A percentile compares a stretch with the other conserved stretches of the same genome.
Conservation (phyloP, 192 early-diverging fungal genomes). For the Funneliformis geosporum region DNA sequence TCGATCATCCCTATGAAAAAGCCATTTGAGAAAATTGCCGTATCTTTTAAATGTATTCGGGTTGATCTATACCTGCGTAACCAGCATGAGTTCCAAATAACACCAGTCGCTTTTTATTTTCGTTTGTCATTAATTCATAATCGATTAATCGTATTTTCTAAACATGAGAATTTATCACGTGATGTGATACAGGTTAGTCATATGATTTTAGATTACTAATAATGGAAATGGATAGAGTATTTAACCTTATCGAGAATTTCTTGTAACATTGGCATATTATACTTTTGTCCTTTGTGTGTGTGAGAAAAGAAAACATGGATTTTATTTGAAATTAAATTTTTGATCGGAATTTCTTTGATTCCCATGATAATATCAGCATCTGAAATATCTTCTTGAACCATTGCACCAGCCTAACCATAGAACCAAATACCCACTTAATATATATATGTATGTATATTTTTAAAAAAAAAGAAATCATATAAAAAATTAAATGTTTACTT, state of each 20-base stretch:
- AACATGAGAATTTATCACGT: background rate
- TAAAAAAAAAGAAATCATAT: background rate
- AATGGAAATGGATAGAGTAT: background rate
- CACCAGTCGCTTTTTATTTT: constrained; percentile 73
- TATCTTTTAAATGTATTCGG: background rate
- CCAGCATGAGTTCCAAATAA: constrained; percentile 94
- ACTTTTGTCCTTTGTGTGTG: constrained; percentile 94
- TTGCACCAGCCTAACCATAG: constrained; percentile 72
- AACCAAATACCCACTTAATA: background rate
- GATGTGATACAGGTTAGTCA: background rate
- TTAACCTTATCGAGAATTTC: constrained; percentile 83
- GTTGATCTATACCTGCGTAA: constrained; percentile 68
- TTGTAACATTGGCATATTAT: constrained; percentile 92
- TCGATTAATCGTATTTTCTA: constrained; percentile 90
- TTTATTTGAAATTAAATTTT: constrained; percentile 81
- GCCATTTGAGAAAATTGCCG: background rate
- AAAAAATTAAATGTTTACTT: constrained; percentile 46
- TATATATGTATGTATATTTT: no score
- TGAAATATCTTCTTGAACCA: constrained; percentile 83
- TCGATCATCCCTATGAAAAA: constrained; percentile 75
- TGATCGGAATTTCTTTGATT: constrained; percentile 92
- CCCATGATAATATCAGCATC: constrained; percentile 90
- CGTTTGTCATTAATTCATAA: constrained; percentile 92
- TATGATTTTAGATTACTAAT: no score
- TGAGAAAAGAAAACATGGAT: constrained; percentile 96